These are phyloP conservation scores for Termitomyces sp. DNA, from an alignment of 768 basidiomycete genomes.

Conservation along the genomic window DNA sequence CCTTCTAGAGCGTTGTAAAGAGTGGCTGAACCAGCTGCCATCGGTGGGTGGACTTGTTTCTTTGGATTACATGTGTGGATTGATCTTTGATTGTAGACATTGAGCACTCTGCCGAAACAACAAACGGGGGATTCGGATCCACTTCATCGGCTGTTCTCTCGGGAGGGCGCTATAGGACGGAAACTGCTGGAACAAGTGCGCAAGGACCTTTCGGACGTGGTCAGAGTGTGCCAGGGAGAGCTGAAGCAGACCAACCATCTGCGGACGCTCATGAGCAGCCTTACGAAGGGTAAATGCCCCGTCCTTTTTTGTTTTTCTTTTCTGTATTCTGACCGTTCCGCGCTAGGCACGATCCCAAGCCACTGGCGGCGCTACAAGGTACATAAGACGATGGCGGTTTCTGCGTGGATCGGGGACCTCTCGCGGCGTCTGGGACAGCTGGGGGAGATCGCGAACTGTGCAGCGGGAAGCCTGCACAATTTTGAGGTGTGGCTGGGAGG, in stretches of 20 bases:
- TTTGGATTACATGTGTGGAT: background rate
- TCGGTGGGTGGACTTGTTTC: slow-evolving; percentile 39
- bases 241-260: slow-evolving; percentile 96
- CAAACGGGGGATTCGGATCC: slow-evolving; percentile 76
- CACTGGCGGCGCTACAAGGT: slow-evolving; percentile 93
- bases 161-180: slow-evolving; percentile 78
- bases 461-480: slow-evolving; percentile 53
- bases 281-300: slow-evolving; percentile 70
- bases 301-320: background rate
- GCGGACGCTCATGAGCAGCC: slow-evolving; percentile 81
- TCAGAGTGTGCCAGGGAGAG: slow-evolving; percentile 79
- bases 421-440: slow-evolving; percentile 79
- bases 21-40: slow-evolving; percentile 79
- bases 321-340: background rate
- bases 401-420: slow-evolving; percentile 83
- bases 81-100: slow-evolving; percentile 34
- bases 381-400: slow-evolving; percentile 71
- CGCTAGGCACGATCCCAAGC: slow-evolving; percentile 74
- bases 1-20: slow-evolving; percentile 72
- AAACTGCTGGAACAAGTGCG: slow-evolving; percentile 76
- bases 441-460: slow-evolving; percentile 50
- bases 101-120: slow-evolving; percentile 57
- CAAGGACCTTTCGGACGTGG: slow-evolving; percentile 75
- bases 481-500: slow-evolving; percentile 90
- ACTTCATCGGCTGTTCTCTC: slow-evolving; percentile 80